Conservation (phyloP, 1,284 basidiomycete species). For the Pisolithus thermaeus region DNA sequence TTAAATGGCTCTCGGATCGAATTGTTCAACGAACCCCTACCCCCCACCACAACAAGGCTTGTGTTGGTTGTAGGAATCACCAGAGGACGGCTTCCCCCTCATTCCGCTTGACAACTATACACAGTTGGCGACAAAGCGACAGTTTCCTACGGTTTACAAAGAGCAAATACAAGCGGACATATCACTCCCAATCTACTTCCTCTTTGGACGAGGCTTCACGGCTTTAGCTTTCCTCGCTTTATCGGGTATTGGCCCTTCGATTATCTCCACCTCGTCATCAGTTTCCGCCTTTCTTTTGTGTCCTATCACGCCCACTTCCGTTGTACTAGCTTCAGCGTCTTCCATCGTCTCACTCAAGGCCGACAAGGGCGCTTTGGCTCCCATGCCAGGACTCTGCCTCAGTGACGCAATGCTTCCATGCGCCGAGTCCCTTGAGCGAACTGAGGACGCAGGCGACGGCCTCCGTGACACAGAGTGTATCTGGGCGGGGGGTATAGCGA, state of each 20-base stretch:
- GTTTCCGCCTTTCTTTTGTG: constrained; percentile 43
- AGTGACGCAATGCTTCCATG: constrained; percentile 33
- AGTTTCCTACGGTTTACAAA: no score
- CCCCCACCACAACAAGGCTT: no score
- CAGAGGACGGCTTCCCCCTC: no score
- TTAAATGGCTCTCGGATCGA: no score
- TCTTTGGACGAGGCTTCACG: constrained; percentile 33
- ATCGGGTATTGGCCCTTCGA: constrained; percentile 38
- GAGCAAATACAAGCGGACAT: no score
- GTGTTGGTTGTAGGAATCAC: no score
- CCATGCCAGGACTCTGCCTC: constrained; percentile 39
- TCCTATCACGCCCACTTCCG: constrained; percentile 18
- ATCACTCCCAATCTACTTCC: constrained; percentile 12
- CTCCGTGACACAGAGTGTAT: constrained; percentile 25
- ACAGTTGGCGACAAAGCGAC: no score
- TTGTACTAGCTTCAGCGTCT: constrained; percentile 30
- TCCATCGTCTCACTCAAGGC: constrained; percentile 39
- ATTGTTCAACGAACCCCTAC: no score
- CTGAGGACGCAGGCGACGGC: constrained; percentile 44
- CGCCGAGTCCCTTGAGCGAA: constrained; percentile 41
- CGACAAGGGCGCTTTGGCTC: constrained; percentile 32
- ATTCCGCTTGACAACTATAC: no score
- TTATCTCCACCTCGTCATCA: constrained; percentile 53
- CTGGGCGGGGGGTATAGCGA: constrained; percentile 16
- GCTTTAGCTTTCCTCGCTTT: constrained; percentile 34